These are phyloP conservation scores for Quercus suber DNA, from an alignment of 306 rosid species.

Conservation along the genomic window DNA sequence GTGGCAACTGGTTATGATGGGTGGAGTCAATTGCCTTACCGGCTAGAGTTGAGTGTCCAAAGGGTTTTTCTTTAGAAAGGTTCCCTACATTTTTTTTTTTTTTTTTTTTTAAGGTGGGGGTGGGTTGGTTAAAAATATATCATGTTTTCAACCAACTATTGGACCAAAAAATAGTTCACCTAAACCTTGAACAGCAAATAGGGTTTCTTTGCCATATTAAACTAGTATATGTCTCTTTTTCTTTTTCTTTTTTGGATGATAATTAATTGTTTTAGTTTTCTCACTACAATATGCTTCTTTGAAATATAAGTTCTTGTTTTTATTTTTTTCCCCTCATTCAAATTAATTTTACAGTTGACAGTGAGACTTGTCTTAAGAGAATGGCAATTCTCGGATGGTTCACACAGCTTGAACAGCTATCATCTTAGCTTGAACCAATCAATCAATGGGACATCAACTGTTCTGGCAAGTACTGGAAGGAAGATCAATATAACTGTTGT, in stretches of 20 bases:
- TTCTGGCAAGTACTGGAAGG: constrained; percentile 74
- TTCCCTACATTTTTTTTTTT: too few relatives aligned
- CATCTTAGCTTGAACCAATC: constrained; percentile 42
- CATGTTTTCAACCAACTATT: background rate
- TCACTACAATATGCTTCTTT: constrained; percentile 3
- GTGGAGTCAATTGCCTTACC: too few relatives aligned
- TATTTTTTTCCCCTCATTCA: constrained; percentile 8
- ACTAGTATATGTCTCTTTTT: background rate
- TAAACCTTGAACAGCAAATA: background rate
- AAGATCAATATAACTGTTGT: constrained; percentile 63
- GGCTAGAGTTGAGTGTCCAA: too few relatives aligned
- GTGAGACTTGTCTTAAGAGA: constrained; percentile 73
- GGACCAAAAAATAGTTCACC: background rate
- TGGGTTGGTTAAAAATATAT: background rate
- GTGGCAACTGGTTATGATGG: too few relatives aligned
- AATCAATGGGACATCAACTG: constrained; percentile 63
- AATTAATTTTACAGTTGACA: constrained; percentile 57
- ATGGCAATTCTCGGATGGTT: constrained; percentile 95
- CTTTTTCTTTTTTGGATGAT: background rate
- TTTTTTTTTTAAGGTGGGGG: too few relatives aligned
- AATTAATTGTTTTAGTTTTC: background rate
- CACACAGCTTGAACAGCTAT: constrained; percentile 52
- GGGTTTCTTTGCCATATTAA: background rate
- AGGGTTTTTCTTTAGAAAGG: too few relatives aligned
- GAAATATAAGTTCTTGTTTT: constrained; percentile 14